These are phyloP conservation scores for Aspergillus indologenus DNA, from an alignment of 495 filamentous ascomycete genomes.

Conservation along the genomic window DNA sequence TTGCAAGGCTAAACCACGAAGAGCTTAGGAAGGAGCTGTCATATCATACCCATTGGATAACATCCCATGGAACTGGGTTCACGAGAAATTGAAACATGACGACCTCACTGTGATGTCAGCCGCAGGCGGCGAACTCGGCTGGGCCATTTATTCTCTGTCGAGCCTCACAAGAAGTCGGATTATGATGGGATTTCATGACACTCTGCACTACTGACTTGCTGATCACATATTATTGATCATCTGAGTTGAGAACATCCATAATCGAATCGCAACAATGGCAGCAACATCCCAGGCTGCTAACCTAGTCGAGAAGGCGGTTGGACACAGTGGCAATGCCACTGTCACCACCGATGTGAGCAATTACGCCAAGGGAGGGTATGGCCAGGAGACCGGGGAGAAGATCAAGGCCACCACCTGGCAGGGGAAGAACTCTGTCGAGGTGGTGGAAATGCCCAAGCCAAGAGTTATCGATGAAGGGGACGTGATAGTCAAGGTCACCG, in stretches of 20 bases:
- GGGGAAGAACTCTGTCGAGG: conserved; percentile 37
- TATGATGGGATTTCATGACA: background rate
- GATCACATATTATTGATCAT: too few species aligned
- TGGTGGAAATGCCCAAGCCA: conserved; percentile 66
- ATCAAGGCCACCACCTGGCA: conserved; percentile 32
- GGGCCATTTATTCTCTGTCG: background rate
- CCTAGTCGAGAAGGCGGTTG: conserved; percentile 57
- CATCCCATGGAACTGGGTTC: background rate
- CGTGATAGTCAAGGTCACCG: conserved; percentile 82
- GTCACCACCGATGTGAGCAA: conserved; percentile 20
- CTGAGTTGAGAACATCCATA: too few species aligned
- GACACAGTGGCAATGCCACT: conserved; percentile 45
- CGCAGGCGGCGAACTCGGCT: background rate
- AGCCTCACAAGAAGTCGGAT: too few species aligned
- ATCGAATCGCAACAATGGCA: conserved; percentile 49
- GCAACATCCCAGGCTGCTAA: conserved; percentile 61
- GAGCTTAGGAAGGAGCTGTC: too few species aligned
- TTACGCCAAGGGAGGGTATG: conserved; percentile 9
- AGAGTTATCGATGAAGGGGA: conserved; percentile 68
- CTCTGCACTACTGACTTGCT: background rate
- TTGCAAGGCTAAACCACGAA: too few species aligned
- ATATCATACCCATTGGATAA: too few species aligned
- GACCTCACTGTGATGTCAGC: conserved; percentile 17
- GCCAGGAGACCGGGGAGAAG: conserved; percentile 12
- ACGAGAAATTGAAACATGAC: background rate